These are phyloP conservation scores for Penicillium sp. DNA, from an alignment of 2,329 filamentous ascomycete genomes.

Conservation along the genomic window DNA sequence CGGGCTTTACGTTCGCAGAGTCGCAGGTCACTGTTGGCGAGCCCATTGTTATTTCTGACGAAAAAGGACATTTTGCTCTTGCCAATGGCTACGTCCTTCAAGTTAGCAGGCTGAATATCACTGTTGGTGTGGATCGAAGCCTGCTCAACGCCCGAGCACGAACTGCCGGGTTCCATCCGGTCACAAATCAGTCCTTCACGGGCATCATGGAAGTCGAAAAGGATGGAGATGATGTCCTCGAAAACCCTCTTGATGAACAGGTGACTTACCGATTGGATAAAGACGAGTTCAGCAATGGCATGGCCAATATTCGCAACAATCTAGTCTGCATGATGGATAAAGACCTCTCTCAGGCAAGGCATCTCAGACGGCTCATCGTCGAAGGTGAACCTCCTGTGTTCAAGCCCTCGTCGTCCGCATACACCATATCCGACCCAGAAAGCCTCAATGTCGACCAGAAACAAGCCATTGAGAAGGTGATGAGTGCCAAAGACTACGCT, in stretches of 20 bases:
- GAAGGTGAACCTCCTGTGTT: constrained; percentile 74
- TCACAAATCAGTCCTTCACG: constrained; percentile 78
- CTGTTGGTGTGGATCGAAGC: constrained; percentile 84
- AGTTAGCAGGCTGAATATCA: constrained; percentile 72
- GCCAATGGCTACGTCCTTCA: constrained; percentile 87
- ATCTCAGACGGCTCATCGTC: constrained; percentile 77
- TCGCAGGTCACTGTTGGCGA: constrained; percentile 86
- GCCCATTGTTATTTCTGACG: constrained; percentile 93
- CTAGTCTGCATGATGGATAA: constrained; percentile 89
- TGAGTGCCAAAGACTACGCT: constrained; percentile 92
- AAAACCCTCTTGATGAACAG: constrained; percentile 49
- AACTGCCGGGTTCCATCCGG: constrained; percentile 71
- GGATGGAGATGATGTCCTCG: constrained; percentile 45
- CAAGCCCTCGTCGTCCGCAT: constrained; percentile 63
- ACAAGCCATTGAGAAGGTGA: constrained; percentile 86
- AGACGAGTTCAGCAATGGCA: constrained; percentile 97
- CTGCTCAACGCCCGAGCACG: constrained; percentile 82
- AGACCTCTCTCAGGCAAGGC: constrained; percentile 65
- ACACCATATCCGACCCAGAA: constrained; percentile 55
- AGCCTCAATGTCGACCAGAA: constrained; percentile 84
- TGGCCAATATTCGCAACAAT: constrained; percentile 93
- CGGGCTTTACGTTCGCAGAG: constrained; percentile 80
- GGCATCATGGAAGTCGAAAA: constrained; percentile 84
- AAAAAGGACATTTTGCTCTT: constrained; percentile 90
- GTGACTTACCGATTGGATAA: constrained; percentile 84